A percentile compares a stretch with the other conserved stretches of the same genome.
Conservation (phyloP, 2,329 filamentous ascomycete species). For the Talaromyces sp. region DNA sequence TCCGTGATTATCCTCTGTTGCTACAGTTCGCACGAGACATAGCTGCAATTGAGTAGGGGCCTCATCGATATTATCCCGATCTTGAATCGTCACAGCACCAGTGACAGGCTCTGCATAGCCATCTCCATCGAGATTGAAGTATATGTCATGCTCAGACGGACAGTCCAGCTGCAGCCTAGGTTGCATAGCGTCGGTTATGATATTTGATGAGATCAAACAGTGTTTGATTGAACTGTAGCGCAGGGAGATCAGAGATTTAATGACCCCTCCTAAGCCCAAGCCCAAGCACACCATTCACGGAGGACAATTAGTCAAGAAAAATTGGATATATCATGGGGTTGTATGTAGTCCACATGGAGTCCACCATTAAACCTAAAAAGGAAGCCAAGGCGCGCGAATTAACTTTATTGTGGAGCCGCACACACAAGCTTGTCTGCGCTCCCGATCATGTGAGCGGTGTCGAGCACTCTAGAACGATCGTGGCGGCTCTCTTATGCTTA, state of each 20-base stretch:
- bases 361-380: not conserved
- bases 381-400: slow-evolving; percentile 6
- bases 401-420: slow-evolving; percentile 3
- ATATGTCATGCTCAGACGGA: slow-evolving; percentile 13
- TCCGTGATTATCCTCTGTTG: not conserved
- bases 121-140: slow-evolving; percentile 15
- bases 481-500: not conserved
- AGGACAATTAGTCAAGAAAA: not conserved
- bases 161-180: slow-evolving; percentile 3
- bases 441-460: not conserved
- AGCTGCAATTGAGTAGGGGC: not conserved
- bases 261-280: not conserved
- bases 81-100: slow-evolving; percentile 2
- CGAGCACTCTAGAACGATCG: not conserved
- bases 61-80: no score
- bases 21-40: not conserved
- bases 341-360: not conserved
- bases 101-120: slow-evolving; percentile 10
- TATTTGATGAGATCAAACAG: not conserved
- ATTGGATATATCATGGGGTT: slow-evolving; percentile 2
- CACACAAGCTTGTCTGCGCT: not conserved
- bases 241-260: not conserved
- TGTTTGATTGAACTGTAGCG: not conserved
- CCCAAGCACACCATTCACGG: not conserved
- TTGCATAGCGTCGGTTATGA: not conserved